Base-by-base conservation (phyloP, 352 stramenopile species). In the Pythium sukuiense region DNA sequence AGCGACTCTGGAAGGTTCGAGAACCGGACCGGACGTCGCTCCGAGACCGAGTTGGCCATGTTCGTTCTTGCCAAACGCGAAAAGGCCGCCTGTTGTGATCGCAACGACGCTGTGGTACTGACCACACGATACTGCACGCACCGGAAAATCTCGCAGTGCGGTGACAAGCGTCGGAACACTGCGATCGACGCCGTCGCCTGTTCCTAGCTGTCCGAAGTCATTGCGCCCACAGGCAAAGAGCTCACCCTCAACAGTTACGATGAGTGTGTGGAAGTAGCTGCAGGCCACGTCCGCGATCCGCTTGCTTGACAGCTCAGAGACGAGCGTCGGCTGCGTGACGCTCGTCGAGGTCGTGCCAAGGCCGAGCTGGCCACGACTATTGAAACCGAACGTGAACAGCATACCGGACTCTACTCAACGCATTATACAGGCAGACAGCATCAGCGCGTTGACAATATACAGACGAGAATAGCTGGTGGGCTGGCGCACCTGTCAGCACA, bases 231-330 rank as follows among this genome's bases (percentile, higher is more conserved):
- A 98, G 9, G 87, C 68, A 48, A 85, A 97, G 35, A 98, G 69
- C 37, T 93, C 80, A 12, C 89, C 88, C 33, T 88, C 85, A 16
- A 81, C 76, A 27, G 83, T 92, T 26, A 91, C 74, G 37, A 97
- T 80, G 37, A 91, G 73, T 1, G 83, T 97, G 79, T 98, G 93
- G 65, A 97, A 97, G 65, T 98, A 98, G 72, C 92, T 98, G 69
- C 92, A 97, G 4, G 85, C 83, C 8, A 94, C 91, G 43, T 92
- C 74, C 1, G 85, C 69, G 16, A 97, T 87, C n/a, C 76, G 74
- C 35, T 86, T 83, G 57, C 63, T 72, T 13, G 41, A 29, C 16
- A 93, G 61, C 35, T 65, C 70, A 14, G 73, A 57, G 39, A 92
- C 82, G 0, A 81, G 67, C 32, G 76, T 80, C 14, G 80, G 76